These are phyloP conservation scores for Hanseniaspora occidentalis DNA, from an alignment of 805 yeast genomes.

Conservation along the genomic window DNA sequence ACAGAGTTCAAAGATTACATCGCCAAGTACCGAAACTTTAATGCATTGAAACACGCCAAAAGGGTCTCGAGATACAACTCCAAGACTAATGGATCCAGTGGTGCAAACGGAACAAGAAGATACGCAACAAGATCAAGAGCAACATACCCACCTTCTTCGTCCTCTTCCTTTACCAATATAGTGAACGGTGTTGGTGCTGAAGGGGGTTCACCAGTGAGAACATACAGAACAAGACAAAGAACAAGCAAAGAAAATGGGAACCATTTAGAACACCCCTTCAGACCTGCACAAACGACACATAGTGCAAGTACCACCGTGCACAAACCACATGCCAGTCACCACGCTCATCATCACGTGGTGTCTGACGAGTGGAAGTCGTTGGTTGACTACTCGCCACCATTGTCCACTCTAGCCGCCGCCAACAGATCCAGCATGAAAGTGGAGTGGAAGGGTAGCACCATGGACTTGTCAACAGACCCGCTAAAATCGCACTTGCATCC, in stretches of 20 bases:
- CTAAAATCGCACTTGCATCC: slow-evolving; percentile 67
- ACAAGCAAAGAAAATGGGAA: not conserved
- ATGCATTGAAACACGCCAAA: not conserved
- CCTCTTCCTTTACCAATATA: too few species aligned
- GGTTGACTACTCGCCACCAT: slow-evolving; percentile 75
- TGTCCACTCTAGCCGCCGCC: slow-evolving; percentile 39
- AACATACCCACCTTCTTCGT: too few species aligned
- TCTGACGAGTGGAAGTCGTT: slow-evolving; percentile 53
- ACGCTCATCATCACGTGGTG: slow-evolving; percentile 30
- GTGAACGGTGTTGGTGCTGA: too few species aligned
- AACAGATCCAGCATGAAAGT: slow-evolving; percentile 65
- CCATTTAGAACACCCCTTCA: not conserved
- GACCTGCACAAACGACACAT: not conserved
- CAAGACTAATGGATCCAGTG: too few species aligned
- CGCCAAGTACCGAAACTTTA: not conserved
- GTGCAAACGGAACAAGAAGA: too few species aligned
- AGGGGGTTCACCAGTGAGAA: not conserved
- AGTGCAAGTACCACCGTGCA: not conserved
- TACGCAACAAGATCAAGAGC: not conserved
- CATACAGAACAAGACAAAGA: not conserved
- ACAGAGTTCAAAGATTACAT: not conserved
- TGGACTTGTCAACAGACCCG: slow-evolving; percentile 78
- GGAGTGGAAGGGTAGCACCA: slow-evolving; percentile 98
- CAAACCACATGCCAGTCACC: not conserved
- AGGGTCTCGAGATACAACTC: too few species aligned